Conservation (phyloP, 1,284 basidiomycete genomes). For the Neolentinus lepideus region DNA sequence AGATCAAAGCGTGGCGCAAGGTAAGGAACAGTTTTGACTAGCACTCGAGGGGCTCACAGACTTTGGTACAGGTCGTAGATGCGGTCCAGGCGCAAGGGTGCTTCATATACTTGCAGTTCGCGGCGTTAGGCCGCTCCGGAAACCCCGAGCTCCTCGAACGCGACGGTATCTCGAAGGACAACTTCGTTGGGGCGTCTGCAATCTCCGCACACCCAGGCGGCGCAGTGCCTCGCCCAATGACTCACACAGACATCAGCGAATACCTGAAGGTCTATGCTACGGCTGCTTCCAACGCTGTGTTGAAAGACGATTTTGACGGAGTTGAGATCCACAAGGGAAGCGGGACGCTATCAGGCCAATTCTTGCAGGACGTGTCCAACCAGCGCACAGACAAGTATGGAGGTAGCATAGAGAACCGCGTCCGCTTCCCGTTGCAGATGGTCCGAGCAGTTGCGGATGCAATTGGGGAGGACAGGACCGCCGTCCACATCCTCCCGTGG, state of each 20-base stretch:
- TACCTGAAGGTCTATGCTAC: constrained; percentile 14
- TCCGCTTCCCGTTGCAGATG: constrained; percentile 40
- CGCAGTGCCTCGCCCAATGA: constrained; percentile 10
- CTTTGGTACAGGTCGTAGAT: constrained; percentile 21
- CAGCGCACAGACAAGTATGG: constrained; percentile 54
- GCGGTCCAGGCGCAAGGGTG: constrained; percentile 30
- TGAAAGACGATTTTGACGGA: constrained; percentile 24
- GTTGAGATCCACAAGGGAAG: constrained; percentile 33
- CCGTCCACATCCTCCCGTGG: constrained; percentile 51
- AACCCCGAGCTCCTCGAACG: constrained; percentile 15
- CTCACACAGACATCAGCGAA: constrained; percentile 17
- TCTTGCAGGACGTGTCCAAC: constrained; percentile 35
- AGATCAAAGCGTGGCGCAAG: constrained; percentile 23
- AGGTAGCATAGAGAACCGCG: constrained; percentile 46
- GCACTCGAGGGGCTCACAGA: background rate
- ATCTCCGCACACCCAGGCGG: constrained; percentile 27
- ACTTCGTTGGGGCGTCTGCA: too few relatives aligned
- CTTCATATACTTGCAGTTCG: constrained; percentile 29
- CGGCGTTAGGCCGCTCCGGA: constrained; percentile 29
- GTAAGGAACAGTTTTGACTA: constrained; percentile 6
- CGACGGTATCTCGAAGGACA: too few relatives aligned
- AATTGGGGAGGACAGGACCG: constrained; percentile 33
- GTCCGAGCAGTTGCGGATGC: constrained; percentile 31
- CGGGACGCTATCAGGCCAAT: constrained; percentile 34
- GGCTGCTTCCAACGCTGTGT: constrained; percentile 18